Evolutionary conservation across 1,139 yeast species (phyloP).

Genomic region (Casaregolazyma suthepensis): DNA sequence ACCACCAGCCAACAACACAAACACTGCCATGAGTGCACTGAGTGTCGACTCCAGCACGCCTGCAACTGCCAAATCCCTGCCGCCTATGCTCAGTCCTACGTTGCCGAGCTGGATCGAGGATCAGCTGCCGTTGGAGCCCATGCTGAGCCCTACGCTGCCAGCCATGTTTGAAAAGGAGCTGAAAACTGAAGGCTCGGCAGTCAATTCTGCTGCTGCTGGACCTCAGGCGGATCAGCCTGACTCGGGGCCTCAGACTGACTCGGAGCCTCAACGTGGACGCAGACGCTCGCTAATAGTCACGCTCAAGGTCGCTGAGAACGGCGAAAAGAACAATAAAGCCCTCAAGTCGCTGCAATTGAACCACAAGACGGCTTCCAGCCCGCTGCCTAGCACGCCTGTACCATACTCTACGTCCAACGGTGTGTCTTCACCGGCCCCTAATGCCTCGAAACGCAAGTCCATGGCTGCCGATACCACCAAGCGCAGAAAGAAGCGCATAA

Average conservation of each 20-base stretch:
- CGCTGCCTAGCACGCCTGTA: background rate
- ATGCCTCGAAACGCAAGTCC: conserved; percentile 2
- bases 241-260: conserved; percentile 7
- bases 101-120: conserved; percentile 30
- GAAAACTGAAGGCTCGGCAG: conserved; percentile 4
- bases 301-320: conserved; percentile 11
- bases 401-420: background rate
- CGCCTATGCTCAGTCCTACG: conserved; percentile 34
- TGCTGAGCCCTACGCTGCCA: conserved; percentile 33
- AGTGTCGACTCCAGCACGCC: background rate
- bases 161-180: conserved; percentile 21
- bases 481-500: conserved; percentile 5
- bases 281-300: conserved; percentile 18
- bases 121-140: conserved; percentile 21
- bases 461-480: conserved; percentile 1
- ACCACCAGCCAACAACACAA: background rate
- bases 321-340: background rate
- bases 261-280: conserved; percentile 9
- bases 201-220: background rate
- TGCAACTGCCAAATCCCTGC: conserved; percentile 24
- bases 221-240: background rate
- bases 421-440: background rate
- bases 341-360: background rate
- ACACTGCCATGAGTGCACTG: background rate
- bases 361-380: background rate